phyloP scores from a whole-genome alignment of 768 basidiomycete genomes.

The Phanerodontia chrysosporium region DNA sequence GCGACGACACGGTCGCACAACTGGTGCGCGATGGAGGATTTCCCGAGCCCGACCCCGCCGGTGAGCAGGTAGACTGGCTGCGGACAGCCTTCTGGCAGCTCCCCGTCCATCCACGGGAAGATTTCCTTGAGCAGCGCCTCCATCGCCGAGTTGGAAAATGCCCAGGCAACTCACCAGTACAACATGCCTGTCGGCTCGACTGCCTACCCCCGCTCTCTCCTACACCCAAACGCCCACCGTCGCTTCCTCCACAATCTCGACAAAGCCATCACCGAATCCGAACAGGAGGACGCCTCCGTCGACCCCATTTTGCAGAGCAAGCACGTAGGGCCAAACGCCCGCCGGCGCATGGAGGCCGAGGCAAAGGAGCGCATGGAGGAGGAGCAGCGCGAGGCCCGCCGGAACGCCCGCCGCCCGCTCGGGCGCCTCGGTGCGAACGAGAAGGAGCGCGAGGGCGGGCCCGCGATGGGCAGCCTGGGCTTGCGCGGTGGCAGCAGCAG shows the following conservation, averaged over 20 bases:
- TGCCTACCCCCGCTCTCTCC: conserved; percentile 46
- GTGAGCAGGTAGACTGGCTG: too few relatives aligned
- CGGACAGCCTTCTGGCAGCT: too few relatives aligned
- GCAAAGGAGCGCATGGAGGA: conserved; percentile 37
- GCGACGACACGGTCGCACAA: too few relatives aligned
- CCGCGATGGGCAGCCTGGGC: not conserved
- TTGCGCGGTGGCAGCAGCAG: not conserved
- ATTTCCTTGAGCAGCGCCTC: too few relatives aligned
- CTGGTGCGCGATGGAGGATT: too few relatives aligned
- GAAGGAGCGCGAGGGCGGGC: conserved; percentile 27
- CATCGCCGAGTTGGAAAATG: conserved; percentile 52
- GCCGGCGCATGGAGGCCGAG: conserved; percentile 43
- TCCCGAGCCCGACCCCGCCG: too few relatives aligned
- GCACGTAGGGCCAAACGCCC: conserved; percentile 41
- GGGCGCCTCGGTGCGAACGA: conserved; percentile 30
- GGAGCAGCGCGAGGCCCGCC: conserved; percentile 39
- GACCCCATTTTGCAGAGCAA: conserved; percentile 45
- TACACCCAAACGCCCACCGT: conserved; percentile 38
- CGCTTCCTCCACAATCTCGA: conserved; percentile 46
- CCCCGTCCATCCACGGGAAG: too few relatives aligned
- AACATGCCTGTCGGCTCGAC: conserved; percentile 26
- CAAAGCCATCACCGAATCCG: conserved; percentile 42
- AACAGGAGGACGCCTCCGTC: conserved; percentile 38
- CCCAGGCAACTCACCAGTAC: conserved; percentile 27
- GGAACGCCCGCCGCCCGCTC: conserved; percentile 29